Evolutionary conservation across 805 yeast species (phyloP).

Genomic region (Novakomyces olei): DNA sequence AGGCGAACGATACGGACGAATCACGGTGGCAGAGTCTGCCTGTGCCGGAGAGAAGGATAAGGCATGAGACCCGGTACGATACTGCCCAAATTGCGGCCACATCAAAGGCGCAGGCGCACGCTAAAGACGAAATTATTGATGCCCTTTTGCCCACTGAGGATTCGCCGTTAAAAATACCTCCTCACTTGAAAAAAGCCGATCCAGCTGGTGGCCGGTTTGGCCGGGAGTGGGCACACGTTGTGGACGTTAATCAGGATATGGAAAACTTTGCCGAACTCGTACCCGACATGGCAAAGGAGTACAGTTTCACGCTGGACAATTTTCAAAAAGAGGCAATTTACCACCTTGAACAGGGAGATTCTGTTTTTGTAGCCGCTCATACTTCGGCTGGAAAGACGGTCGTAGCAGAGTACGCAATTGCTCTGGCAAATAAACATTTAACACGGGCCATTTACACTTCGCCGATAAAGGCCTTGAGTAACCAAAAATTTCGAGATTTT

Average conservation of each 20-base stretch:
- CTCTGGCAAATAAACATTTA: slow-evolving; percentile 89
- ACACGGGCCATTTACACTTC: slow-evolving; percentile 87
- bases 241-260: slow-evolving; percentile 62
- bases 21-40: not conserved
- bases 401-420: slow-evolving; percentile 94
- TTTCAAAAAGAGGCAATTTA: slow-evolving; percentile 95
- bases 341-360: slow-evolving; percentile 91
- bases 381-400: slow-evolving; percentile 98
- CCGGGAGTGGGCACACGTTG: slow-evolving; percentile 85
- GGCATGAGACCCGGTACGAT: slow-evolving; percentile 6
- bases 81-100: slow-evolving; percentile 11
- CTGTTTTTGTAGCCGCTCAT: slow-evolving; percentile 96
- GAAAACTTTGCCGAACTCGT: slow-evolving; percentile 71
- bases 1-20: slow-evolving; percentile 5
- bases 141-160: slow-evolving; percentile 27
- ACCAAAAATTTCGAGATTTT: slow-evolving; percentile 78
- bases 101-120: slow-evolving; percentile 3
- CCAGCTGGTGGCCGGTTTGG: slow-evolving; percentile 12
- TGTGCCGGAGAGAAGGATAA: not conserved
- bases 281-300: slow-evolving; percentile 77
- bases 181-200: slow-evolving; percentile 4
- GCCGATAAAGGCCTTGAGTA: slow-evolving; percentile 77
- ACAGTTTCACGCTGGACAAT: slow-evolving; percentile 88
- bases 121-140: slow-evolving; percentile 18
- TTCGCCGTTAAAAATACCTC: slow-evolving; percentile 5